Conservation (phyloP, 805 yeast genomes). For the Clavispora asparagi region DNA sequence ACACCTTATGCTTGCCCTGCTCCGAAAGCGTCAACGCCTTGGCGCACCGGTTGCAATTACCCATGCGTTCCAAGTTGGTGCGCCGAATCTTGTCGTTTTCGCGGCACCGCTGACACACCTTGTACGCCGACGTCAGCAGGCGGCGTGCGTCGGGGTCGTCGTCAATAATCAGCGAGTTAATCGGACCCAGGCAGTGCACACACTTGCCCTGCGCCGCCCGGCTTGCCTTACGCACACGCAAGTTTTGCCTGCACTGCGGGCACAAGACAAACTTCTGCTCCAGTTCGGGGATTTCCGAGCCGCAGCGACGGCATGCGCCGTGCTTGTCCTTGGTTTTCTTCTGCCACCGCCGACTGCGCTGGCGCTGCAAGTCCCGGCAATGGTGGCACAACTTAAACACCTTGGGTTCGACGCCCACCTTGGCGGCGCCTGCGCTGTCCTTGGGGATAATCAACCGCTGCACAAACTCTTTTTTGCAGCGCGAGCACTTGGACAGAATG, state of each 20-base stretch:
- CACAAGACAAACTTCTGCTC: constrained; percentile 54
- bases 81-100: constrained; percentile 56
- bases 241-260: constrained; percentile 51
- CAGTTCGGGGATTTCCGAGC: constrained; percentile 46
- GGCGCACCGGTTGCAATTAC: constrained; percentile 63
- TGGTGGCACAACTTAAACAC: constrained; percentile 55
- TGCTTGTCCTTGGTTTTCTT: constrained; percentile 51
- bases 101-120: constrained; percentile 64
- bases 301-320: constrained; percentile 66
- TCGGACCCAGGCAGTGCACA: constrained; percentile 63
- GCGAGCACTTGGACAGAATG: constrained; percentile 34
- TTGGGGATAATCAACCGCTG: constrained; percentile 35
- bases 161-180: constrained; percentile 35
- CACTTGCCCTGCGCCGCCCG: constrained; percentile 62
- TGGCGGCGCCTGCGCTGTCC: constrained; percentile 10
- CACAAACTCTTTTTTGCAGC: constrained; percentile 59
- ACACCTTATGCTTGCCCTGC: constrained; percentile 51
- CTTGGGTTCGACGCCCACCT: constrained; percentile 32
- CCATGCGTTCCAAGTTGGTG: constrained; percentile 49
- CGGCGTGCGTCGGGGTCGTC: constrained; percentile 22
- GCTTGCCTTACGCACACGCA: constrained; percentile 51
- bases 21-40: constrained; percentile 41
- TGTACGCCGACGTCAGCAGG: constrained; percentile 30
- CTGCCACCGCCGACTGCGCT: constrained; percentile 63
- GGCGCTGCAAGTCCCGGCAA: constrained; percentile 60